Evolutionary conservation across 257 asterid species (phyloP).

Genomic region (Rauvolfia tetraphylla): DNA sequence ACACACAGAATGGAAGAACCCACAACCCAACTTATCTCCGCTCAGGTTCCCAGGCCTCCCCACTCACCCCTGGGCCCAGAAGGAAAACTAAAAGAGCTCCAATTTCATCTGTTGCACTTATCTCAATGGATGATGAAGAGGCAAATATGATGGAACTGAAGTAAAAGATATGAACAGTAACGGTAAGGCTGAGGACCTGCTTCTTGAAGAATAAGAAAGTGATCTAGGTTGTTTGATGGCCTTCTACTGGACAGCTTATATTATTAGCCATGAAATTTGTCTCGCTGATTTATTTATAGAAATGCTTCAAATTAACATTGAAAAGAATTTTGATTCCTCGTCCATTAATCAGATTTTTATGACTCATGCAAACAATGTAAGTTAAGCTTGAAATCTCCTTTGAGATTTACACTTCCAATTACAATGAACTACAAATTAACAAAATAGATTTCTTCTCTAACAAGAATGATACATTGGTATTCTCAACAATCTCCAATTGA

Average conservation of each 20-base stretch:
- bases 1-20: too few species aligned
- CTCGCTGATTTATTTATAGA: neutral
- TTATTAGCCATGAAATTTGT: neutral
- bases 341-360: neutral
- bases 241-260: neutral
- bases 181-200: neutral
- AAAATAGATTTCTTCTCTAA: neutral
- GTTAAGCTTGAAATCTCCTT: neutral
- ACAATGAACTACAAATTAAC: neutral
- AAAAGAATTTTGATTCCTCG: neutral
- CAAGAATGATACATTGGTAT: neutral
- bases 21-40: neutral
- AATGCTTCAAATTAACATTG: neutral
- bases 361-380: neutral
- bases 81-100: neutral
- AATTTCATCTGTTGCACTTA: neutral
- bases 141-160: neutral
- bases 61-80: neutral
- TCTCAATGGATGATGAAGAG: neutral
- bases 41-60: too few species aligned
- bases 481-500: neutral
- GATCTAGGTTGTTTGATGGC: neutral
- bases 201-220: neutral
- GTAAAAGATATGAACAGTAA: neutral
- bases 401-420: neutral